Conservation (phyloP, 2,329 filamentous ascomycete genomes). For the Aspergillus spinulosporus region DNA sequence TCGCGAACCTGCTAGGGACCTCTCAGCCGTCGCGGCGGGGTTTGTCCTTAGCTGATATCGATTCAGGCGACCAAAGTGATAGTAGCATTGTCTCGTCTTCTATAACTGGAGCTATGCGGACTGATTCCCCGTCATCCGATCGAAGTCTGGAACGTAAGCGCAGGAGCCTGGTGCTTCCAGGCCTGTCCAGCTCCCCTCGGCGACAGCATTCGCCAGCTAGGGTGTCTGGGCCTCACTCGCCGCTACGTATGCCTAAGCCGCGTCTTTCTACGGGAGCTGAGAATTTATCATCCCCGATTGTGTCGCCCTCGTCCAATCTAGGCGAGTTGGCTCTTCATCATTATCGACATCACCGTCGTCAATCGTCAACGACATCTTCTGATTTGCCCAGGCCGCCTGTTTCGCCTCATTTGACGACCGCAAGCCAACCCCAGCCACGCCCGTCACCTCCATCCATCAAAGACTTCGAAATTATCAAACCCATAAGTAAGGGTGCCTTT, state of each 20-base stretch:
- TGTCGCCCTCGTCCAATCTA: constrained; percentile 80
- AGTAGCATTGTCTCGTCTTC: constrained; percentile 82
- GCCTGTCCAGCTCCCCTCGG: constrained; percentile 70
- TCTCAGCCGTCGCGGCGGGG: constrained; percentile 67
- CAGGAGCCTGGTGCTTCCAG: constrained; percentile 79
- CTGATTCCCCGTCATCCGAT: constrained; percentile 89
- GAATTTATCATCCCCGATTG: constrained; percentile 74
- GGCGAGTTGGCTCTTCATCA: constrained; percentile 64
- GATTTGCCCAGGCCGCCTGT: constrained; percentile 66
- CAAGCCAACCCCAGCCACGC: constrained; percentile 78
- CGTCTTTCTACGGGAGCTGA: constrained; percentile 60
- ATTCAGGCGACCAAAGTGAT: constrained; percentile 78
- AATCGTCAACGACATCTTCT: constrained; percentile 87
- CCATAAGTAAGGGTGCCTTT: constrained; percentile 97
- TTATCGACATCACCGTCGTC: constrained; percentile 74
- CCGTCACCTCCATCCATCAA: constrained; percentile 95
- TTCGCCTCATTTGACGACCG: constrained; percentile 78
- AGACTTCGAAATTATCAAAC: constrained; percentile 99
- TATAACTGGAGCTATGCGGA: constrained; percentile 68
- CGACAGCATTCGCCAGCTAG: constrained; percentile 88
- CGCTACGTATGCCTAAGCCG: constrained; percentile 80
- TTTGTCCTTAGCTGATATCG: constrained; percentile 79
- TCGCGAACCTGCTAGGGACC: constrained; percentile 58
- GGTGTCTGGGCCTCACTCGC: constrained; percentile 73
- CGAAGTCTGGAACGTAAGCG: constrained; percentile 82